Conservation (phyloP, 805 yeast species). For the Pichia nakasei region DNA sequence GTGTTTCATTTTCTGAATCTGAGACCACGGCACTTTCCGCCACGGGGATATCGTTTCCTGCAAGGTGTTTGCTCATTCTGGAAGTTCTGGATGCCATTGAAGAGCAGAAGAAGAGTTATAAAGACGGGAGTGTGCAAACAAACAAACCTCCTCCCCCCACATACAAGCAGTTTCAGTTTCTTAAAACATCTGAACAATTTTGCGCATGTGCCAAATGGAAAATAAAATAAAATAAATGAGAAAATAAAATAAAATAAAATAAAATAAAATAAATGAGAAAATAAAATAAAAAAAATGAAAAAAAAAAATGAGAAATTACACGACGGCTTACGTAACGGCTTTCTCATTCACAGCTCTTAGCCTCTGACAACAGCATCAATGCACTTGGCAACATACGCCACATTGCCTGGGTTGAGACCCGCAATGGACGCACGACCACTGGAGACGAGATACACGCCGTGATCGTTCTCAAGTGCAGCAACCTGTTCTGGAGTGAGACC, state of each 20-base stretch:
- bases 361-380: conserved; percentile 64
- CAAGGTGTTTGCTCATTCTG: neutral
- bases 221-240: no score
- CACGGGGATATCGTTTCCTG: no score
- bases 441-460: conserved; percentile 71
- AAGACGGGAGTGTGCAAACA: no score
- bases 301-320: no score
- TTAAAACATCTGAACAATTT: no score
- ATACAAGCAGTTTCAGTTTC: no score
- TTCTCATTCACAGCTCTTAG: neutral
- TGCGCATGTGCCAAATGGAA: no score
- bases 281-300: no score
- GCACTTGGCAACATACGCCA: conserved; percentile 68
- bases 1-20: conserved; percentile 19
- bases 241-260: no score
- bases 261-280: no score
- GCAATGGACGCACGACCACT: conserved; percentile 93
- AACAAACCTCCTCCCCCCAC: no score
- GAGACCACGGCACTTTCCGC: conserved; percentile 13
- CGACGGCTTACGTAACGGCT: no score
- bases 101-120: neutral
- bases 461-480: conserved; percentile 61
- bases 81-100: neutral
- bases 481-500: conserved; percentile 77
- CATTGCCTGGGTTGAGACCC: conserved; percentile 76